Base-by-base conservation (phyloP, 345 rosid genomes). In the Eucalyptus sp. region DNA sequence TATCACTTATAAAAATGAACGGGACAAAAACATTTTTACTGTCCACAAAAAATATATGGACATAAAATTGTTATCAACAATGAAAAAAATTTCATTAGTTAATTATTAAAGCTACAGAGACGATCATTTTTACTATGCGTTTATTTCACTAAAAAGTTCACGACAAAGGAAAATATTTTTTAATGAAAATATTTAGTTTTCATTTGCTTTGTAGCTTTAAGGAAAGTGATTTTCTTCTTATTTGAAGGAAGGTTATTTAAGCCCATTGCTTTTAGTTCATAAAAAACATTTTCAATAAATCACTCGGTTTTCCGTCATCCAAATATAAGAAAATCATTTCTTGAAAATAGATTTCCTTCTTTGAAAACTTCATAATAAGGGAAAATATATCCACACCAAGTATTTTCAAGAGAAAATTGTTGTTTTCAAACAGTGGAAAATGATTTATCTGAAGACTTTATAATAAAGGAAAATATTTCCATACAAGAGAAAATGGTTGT, bases 91-190 rank as follows among this genome's bases (percentile, higher is more conserved):
- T 10, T 76, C 10, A 16, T 20, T 76, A 7, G 8, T 5, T 71
- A 18, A 71, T 71, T 33, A 71, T 33, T 33, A 7, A 33, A 18
- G 2, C 11, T 4, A 33, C 41, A 33, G 10, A 33, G 41, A 68
- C 2, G 1, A 3, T 76, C 29, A 11, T 41, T 41, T 76, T 76
- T 1, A 76, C 3, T 8, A 1, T 18, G 29, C 1, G 3, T 76
- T 76, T 76, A 6, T 41, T 76, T 41, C 5, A 41, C 1, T 41
- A 2, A 76, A 76, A 37, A 20, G 3, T 20, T 41, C 8, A 12
- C 11, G 5, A 43, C 2, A 13, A 20, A 41, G 27, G 29, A 41
- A 41, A 76, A 41, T 76, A 2, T 37, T 37, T 20, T 37, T 2
- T 1, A 9, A 7, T 7, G 0, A 18, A 37, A 37, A 18, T 20